Evolutionary conservation across 768 basidiomycete genomes (phyloP).

Genomic region (Pisolithus sp.): DNA sequence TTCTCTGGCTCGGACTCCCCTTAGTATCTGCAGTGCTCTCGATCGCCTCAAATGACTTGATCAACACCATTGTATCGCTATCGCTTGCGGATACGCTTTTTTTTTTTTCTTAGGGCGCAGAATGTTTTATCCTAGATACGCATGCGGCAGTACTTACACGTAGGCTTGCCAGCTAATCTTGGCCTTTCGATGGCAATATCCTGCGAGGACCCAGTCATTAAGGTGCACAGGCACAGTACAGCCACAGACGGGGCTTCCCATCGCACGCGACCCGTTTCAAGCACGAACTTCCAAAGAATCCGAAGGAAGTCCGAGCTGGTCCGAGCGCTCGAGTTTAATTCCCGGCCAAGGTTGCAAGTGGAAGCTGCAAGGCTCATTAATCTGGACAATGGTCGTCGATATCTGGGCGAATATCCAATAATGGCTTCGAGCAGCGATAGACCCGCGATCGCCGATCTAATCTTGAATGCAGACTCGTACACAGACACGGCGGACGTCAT

Average conservation of each 20-base stretch:
- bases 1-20: conserved; percentile 18
- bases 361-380: background rate
- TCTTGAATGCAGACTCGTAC: background rate
- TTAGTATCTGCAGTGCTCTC: conserved; percentile 24
- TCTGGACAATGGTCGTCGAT: background rate
- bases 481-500: too few relatives aligned
- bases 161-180: conserved; percentile 13
- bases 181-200: background rate
- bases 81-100: conserved; percentile 13
- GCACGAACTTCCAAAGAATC: conserved; percentile 10
- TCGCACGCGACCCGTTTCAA: conserved; percentile 13
- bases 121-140: conserved; percentile 29
- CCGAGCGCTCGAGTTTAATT: background rate
- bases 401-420: conserved; percentile 21
- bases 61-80: conserved; percentile 28
- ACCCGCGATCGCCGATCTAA: conserved; percentile 17
- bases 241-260: conserved; percentile 18
- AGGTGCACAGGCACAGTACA: conserved; percentile 23
- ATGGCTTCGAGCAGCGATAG: conserved; percentile 3
- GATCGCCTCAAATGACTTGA: conserved; percentile 16
- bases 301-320: conserved; percentile 11
- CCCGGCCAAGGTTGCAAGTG: background rate
- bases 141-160: conserved; percentile 25
- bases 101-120: conserved; percentile 14
- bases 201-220: conserved; percentile 15